Evolutionary conservation across 345 rosid species (phyloP), one percentile per base, ranked within the genome.

Genomic region (Mallotus nudiflorus): DNA sequence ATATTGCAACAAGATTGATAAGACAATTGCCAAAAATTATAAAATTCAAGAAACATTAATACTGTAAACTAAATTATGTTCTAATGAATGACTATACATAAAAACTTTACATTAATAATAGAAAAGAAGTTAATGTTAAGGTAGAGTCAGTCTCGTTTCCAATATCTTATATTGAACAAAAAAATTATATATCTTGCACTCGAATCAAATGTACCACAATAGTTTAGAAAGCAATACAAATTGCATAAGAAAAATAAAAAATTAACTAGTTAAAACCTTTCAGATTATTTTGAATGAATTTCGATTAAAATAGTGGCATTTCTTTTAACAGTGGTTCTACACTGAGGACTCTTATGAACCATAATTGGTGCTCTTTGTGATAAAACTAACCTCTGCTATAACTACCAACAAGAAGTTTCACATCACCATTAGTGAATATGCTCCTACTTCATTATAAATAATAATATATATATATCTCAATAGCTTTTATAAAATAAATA

Each of bases 111-210:
- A 88, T 35, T 75, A 80, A 54, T 80, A 78, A 76, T 69, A 25
- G 66, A 78, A 84, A 81, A 67, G 68, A 65, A 57, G 80, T 78
- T 74, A 95, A 81, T 83, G 98, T 68, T 86, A 96, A 63, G 92
- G 96, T 75, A 90, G 79, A 69, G 76, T 78, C 53, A 93, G 97
- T 91, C 87, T 88, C 91, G 92, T 92, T 86, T 92, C 99, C 85
- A 92, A 65, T 72, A 74, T 71, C 72, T 96, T 98, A 25, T 87
- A 91, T 65, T 88, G 82, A 61, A 96, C 74, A 58, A 96, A 85
- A 68, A 85, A 80, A 77, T 91, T n/a, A n/a, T n/a, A n/a, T 84
- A 77, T 96, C 99, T 98, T 92, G 94, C 85, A 77, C 51, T 60
- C 49, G 19, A 45, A 29, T 61, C 65, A 52, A 28, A n/a, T 42